Evolutionary conservation across 192 early-diverging fungal genomes (phyloP).

Genomic region (Coemansia sp.): DNA sequence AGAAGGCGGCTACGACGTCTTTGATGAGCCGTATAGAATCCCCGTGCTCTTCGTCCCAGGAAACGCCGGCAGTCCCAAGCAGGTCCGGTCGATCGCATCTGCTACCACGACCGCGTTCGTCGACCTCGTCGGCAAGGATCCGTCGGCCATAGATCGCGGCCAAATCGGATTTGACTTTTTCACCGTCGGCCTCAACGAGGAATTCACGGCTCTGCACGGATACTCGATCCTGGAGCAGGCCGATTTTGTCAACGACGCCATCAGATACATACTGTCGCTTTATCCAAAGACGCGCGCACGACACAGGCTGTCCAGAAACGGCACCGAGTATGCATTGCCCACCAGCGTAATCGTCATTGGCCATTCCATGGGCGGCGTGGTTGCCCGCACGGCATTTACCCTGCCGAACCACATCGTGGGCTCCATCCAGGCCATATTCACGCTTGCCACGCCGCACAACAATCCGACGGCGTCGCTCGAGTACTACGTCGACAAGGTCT

Average conservation of each 20-base stretch:
- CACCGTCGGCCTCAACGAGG: slow-evolving; percentile 80
- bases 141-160: slow-evolving; percentile 20
- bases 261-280: slow-evolving; percentile 70
- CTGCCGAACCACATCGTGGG: slow-evolving; percentile 67
- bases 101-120: slow-evolving; percentile 62
- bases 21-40: slow-evolving; percentile 59
- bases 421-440: slow-evolving; percentile 78
- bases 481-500: slow-evolving; percentile 57
- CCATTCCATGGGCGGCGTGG: slow-evolving; percentile 98
- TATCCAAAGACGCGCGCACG: slow-evolving; percentile 56
- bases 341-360: slow-evolving; percentile 78
- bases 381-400: slow-evolving; percentile 73
- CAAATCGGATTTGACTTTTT: slow-evolving; percentile 53
- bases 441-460: slow-evolving; percentile 84
- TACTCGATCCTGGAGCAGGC: slow-evolving; percentile 84
- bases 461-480: slow-evolving; percentile 75
- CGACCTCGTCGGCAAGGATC: slow-evolving; percentile 25
- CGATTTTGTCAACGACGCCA: slow-evolving; percentile 74
- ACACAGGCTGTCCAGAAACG: slow-evolving; percentile 16
- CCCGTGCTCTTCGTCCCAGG: slow-evolving; percentile 95
- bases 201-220: slow-evolving; percentile 86
- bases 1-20: slow-evolving; percentile 56
- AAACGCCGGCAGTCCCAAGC: slow-evolving; percentile 89
- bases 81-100: slow-evolving; percentile 82
- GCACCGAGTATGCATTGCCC: slow-evolving; percentile 52